These are phyloP conservation scores for Candida nemodendra DNA, from an alignment of 805 yeast genomes.

Conservation along the genomic window DNA sequence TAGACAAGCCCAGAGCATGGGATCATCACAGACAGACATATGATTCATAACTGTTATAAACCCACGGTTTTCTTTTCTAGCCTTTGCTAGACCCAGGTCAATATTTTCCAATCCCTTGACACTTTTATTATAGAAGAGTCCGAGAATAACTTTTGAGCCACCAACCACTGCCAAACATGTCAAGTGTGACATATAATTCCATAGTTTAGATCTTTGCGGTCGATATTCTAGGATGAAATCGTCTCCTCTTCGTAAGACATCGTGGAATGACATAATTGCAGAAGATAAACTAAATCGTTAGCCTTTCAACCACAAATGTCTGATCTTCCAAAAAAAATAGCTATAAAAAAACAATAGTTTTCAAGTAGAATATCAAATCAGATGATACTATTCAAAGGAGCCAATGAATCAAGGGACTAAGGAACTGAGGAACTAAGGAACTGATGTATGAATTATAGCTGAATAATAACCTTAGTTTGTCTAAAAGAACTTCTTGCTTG, in stretches of 20 bases:
- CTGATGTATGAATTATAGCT: too few species aligned
- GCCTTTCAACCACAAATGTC: too few species aligned
- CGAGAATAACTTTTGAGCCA: conserved; percentile 59
- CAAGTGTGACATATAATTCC: conserved; percentile 69
- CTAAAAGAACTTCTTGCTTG: too few species aligned
- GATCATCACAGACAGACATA: conserved; percentile 91
- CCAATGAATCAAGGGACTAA: too few species aligned
- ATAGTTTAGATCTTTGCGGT: conserved; percentile 55
- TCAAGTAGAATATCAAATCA: too few species aligned
- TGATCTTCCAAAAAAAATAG: too few species aligned
- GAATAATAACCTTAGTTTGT: too few species aligned
- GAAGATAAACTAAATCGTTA: conserved; percentile 1
- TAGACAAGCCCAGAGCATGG: conserved; percentile 81
- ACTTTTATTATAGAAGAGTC: conserved; percentile 61
- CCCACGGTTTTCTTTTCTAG: conserved; percentile 68
- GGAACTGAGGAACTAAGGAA: too few species aligned
- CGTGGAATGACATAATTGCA: conserved; percentile 73
- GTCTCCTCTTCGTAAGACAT: conserved; percentile 70
- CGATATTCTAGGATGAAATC: conserved; percentile 52
- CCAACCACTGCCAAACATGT: conserved; percentile 68
- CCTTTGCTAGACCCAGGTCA: conserved; percentile 59
- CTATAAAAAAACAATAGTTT: too few species aligned
- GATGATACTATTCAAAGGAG: too few species aligned
- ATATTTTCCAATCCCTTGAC: conserved; percentile 62
- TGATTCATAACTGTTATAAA: conserved; percentile 88